phyloP scores from a whole-genome alignment of 345 rosid species.

The Hibiscus trionum region DNA sequence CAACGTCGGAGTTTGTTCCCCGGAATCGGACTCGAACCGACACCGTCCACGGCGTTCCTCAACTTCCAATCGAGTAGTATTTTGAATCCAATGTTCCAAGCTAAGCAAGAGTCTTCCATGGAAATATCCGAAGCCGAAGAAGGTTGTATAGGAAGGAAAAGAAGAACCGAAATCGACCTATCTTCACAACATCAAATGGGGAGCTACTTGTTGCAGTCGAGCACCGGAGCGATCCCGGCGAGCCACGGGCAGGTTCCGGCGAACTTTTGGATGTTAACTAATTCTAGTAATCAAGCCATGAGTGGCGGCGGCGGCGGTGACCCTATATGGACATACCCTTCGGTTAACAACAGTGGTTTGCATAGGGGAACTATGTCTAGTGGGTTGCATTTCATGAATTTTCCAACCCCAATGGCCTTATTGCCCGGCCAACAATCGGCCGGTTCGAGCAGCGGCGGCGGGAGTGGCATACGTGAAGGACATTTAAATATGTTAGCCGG shows the following conservation, averaged over 20 bases:
- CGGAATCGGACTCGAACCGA: constrained; percentile 39
- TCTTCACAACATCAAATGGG: constrained; percentile 61
- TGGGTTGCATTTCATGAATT: constrained; percentile 93
- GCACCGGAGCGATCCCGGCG: constrained; percentile 47
- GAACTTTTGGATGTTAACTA: constrained; percentile 86
- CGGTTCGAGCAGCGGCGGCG: constrained; percentile 15
- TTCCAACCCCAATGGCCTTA: constrained; percentile 72
- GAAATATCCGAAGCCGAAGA: constrained; percentile 47
- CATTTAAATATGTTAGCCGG: constrained; percentile 67
- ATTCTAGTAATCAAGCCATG: constrained; percentile 27
- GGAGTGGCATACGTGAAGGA: constrained; percentile 33
- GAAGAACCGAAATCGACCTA: constrained; percentile 47
- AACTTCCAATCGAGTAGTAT: constrained; percentile 57
- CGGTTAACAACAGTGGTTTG: constrained; percentile 56
- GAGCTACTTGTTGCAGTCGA: constrained; percentile 57
- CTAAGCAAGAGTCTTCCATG: constrained; percentile 57
- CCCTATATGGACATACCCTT: constrained; percentile 75
- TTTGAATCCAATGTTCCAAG: constrained; percentile 39
- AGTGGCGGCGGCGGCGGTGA: constrained; percentile 24
- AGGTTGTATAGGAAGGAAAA: constrained; percentile 41
- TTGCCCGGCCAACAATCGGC: constrained; percentile 57
- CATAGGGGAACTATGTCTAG: constrained; percentile 69
- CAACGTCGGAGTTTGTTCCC: constrained; percentile 50
- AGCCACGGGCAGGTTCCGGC: constrained; percentile 63
- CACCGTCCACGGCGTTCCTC: constrained; percentile 34